Percentiles rank a stretch among this genome's conserved stretches.
Conservation (phyloP, 331 rosid species). For the Malus hybrid region DNA sequence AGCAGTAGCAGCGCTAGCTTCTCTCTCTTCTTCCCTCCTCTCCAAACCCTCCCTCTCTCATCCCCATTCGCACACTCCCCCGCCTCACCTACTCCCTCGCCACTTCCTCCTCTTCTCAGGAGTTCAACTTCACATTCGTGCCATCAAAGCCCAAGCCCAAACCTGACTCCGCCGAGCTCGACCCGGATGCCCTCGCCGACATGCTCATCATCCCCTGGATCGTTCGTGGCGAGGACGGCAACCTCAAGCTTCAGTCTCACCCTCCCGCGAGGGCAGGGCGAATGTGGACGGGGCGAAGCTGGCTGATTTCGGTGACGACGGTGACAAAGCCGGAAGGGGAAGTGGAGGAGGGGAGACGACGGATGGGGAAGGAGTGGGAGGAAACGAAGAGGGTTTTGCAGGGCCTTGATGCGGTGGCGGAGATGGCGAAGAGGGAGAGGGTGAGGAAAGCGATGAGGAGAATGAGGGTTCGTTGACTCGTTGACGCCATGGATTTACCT, state of each 20-base stretch:
- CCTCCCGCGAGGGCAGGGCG: constrained; percentile 47
- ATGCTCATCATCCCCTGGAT: constrained; percentile 76
- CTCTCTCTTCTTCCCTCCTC: constrained; percentile 28
- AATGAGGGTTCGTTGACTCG: constrained; percentile 16
- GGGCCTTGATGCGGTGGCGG: constrained; percentile 52
- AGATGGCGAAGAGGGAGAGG: constrained; percentile 15
- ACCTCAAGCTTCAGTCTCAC: constrained; percentile 53
- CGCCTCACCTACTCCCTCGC: constrained; percentile 35
- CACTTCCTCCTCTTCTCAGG: constrained; percentile 33
- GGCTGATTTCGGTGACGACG: constrained; percentile 42
- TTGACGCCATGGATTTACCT: constrained; percentile 30
- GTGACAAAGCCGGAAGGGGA: constrained; percentile 32
- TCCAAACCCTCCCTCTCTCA: constrained; percentile 13
- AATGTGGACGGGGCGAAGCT: constrained; percentile 24
- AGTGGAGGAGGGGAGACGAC: constrained; percentile 23
- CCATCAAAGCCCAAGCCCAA: constrained; percentile 56
- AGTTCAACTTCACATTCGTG: constrained; percentile 80
- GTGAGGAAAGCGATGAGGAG: constrained; percentile 19
- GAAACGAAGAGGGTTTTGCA: constrained; percentile 69
- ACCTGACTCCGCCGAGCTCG: constrained; percentile 4
- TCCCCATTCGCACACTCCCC: constrained; percentile 41
- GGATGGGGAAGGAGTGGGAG: constrained; percentile 56
- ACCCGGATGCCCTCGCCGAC: constrained; percentile 15
- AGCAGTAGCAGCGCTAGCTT: constrained; percentile 11
- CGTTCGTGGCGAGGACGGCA: constrained; percentile 78